These are phyloP conservation scores for Kurtzmaniella quercitrusa DNA, from an alignment of 1,139 yeast genomes.

Conservation along the genomic window DNA sequence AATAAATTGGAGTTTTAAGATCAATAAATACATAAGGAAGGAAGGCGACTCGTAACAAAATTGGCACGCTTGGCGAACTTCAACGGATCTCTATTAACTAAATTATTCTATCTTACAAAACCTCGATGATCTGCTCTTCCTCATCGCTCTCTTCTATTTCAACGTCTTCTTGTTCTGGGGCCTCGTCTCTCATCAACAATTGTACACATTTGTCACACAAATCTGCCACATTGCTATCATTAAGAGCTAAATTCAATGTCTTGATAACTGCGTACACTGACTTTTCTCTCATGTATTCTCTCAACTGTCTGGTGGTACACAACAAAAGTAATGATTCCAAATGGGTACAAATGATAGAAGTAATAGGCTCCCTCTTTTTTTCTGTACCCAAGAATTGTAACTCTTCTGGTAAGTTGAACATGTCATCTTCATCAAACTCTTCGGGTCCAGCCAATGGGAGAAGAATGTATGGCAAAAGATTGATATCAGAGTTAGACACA, in stretches of 20 bases:
- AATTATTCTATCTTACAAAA: not conserved
- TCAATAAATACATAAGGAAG: not conserved
- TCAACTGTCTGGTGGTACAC: slow-evolving; percentile 66
- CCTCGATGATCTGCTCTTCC: slow-evolving; percentile 47
- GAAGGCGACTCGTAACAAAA: no score
- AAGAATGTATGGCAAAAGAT: slow-evolving; percentile 75
- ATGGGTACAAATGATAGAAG: slow-evolving; percentile 63
- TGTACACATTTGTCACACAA: slow-evolving; percentile 75
- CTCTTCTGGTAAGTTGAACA: slow-evolving; percentile 85
- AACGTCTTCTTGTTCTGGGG: slow-evolving; percentile 28
- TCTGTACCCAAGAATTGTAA: slow-evolving; percentile 76
- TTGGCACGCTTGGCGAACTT: no score
- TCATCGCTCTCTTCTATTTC: slow-evolving; percentile 24
- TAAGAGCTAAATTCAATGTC: slow-evolving; percentile 71
- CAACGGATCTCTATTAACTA: not conserved
- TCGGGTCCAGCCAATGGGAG: slow-evolving; percentile 85
- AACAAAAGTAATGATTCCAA: slow-evolving; percentile 73
- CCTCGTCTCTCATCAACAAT: slow-evolving; percentile 89
- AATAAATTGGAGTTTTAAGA: not conserved
- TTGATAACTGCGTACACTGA: slow-evolving; percentile 81
- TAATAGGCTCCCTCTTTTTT: slow-evolving; percentile 70
- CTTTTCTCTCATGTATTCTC: slow-evolving; percentile 73
- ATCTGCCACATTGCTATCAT: slow-evolving; percentile 64
- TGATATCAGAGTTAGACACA: slow-evolving; percentile 58
- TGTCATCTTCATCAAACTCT: slow-evolving; percentile 75